Conservation (phyloP, 805 yeast species). For the Lipomyces anomalus region DNA sequence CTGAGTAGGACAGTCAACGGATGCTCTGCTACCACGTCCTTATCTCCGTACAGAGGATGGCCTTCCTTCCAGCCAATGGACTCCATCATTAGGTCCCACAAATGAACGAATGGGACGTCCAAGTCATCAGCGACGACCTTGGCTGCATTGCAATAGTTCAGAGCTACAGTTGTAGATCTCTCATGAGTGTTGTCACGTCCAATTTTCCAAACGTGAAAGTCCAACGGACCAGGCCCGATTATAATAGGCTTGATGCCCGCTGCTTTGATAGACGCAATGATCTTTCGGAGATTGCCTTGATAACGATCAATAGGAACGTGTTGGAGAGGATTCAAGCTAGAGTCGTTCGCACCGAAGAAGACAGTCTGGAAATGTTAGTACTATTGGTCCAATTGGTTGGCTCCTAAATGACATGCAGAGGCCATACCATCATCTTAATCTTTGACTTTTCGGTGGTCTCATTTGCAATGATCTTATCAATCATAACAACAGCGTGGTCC, state of each 20-base stretch:
- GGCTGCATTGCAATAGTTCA: constrained; percentile 49
- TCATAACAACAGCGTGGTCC: constrained; percentile 48
- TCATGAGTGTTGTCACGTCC: constrained; percentile 5
- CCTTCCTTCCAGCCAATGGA: constrained; percentile 40
- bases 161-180: constrained; percentile 24
- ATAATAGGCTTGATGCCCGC: constrained; percentile 17
- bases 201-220: constrained; percentile 14
- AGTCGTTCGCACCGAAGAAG: constrained; percentile 82
- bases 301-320: constrained; percentile 50
- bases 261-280: constrained; percentile 41
- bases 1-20: constrained; percentile 9
- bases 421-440: constrained; percentile 31
- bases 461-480: constrained; percentile 46
- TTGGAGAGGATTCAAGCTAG: constrained; percentile 37
- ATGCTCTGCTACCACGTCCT: neutral
- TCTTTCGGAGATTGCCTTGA: constrained; percentile 40
- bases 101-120: constrained; percentile 54
- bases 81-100: constrained; percentile 43
- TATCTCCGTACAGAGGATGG: constrained; percentile 8
- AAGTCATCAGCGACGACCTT: constrained; percentile 40
- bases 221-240: constrained; percentile 20
- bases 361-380: constrained; percentile 51
- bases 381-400: too few relatives aligned
- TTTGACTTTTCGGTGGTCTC: constrained; percentile 40
- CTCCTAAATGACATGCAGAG: constrained; percentile 8